Base-by-base conservation (phyloP, 257 asterid species). In the Solanum lycopersicoides region DNA sequence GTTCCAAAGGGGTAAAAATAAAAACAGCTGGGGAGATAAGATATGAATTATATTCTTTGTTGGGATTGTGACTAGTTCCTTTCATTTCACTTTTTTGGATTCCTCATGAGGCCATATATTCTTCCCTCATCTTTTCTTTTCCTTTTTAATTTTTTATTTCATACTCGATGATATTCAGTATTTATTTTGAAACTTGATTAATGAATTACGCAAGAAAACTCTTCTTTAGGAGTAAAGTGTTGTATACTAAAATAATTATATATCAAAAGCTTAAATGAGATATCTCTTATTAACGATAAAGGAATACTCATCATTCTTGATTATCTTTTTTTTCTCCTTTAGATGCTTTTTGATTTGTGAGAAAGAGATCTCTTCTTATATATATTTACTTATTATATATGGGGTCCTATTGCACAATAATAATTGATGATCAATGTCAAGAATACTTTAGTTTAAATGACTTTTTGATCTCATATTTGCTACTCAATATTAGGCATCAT, bases 21-120 rank as follows among this genome's bases (percentile, higher is more conserved):
- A 82, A 83, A 83, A 63, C 83, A 85, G 88, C 83, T 16, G 18
- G 60, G 75, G 41, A 88, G 86, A 90, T 89, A 89, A 56, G 87
- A 88, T 86, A 89, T 86, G 80, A 91, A 92, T 79, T 88, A 89
- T 89, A 89, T 89, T 93, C 89, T 89, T 90, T 80, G 89, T 87
- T 90, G 92, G 90, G 95, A 92, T 91, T 25, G 86, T 88, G 98
- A 93, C 96, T 88, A 89, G 92, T 89, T 92, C 93, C 91, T 88
- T 91, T 94, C 92, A 88, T 88, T 86, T 82, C 86, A 83, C 94
- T 93, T 94, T 92, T 88, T 88, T 73, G 90, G 96, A 94, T 95
- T 94, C 98, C 92, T 90, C 47, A 39, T 37, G 87, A 87, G 90
- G 90, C 91, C 94, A 89, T 91, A 92, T 92, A 92, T 92, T 91